These are phyloP conservation scores for Platanthera guangdongensis DNA, from an alignment of 106 monocot genomes.

Conservation along the genomic window DNA sequence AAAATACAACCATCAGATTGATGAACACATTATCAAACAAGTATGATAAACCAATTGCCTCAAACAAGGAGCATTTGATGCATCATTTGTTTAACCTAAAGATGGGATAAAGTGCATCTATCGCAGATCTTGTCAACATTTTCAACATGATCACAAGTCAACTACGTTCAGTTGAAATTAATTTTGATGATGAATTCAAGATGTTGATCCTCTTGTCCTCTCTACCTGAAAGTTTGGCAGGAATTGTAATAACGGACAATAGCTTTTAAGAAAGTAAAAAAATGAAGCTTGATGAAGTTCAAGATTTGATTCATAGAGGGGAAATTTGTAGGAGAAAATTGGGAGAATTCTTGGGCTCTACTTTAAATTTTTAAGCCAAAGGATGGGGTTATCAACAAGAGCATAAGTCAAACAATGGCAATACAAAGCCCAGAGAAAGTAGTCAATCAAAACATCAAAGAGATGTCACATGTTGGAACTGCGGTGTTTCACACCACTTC, in stretches of 20 bases:
- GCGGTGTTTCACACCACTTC: too few species aligned
- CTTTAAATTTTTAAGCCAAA: not conserved
- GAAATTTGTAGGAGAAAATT: not conserved
- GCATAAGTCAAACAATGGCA: not conserved
- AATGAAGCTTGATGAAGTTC: not conserved
- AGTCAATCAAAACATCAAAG: too few species aligned
- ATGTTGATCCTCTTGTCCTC: not conserved
- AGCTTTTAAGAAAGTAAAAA: not conserved
- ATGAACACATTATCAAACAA: not conserved
- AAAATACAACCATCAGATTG: too few species aligned
- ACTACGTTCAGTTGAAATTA: not conserved
- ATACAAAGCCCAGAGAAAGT: not conserved
- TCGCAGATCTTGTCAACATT: too few species aligned
- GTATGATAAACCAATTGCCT: not conserved
- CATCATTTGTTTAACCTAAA: too few species aligned
- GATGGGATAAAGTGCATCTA: too few species aligned
- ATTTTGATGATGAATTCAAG: not conserved
- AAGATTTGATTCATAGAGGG: not conserved
- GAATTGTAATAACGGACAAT: not conserved
- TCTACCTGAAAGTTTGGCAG: not conserved
- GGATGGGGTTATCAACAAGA: not conserved
- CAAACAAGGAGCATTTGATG: too few species aligned
- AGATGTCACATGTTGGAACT: too few species aligned
- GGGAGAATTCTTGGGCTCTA: not conserved
- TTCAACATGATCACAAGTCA: not conserved